phyloP scores from a whole-genome alignment of 1,284 basidiomycete genomes.

The Leucoagaricus sp. region DNA sequence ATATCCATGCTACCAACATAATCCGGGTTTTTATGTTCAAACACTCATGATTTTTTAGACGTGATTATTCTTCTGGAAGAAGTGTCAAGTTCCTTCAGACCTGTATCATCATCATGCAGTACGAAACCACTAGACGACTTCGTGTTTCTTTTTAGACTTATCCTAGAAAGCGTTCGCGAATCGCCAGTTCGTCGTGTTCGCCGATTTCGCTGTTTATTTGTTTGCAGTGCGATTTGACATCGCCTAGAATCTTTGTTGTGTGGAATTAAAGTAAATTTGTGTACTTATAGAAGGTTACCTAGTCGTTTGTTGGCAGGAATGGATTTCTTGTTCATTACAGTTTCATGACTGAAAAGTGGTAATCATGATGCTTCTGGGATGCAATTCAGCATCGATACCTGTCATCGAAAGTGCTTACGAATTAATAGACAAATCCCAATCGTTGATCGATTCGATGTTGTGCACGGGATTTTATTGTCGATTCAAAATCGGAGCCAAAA shows the following conservation, averaged over 20 bases:
- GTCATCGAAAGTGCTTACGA: not conserved
- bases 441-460: no score
- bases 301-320: not conserved
- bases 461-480: no score
- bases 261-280: not conserved
- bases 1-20: not conserved
- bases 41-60: not conserved
- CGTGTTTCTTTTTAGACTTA: not conserved
- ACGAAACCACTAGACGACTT: not conserved
- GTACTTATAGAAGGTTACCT: constrained; percentile 4
- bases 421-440: no score
- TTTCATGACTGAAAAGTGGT: no score
- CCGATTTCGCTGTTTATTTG: not conserved
- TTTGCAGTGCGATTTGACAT: constrained; percentile 2
- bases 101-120: not conserved
- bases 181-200: not conserved
- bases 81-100: constrained; percentile 1
- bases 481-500: no score
- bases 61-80: constrained; percentile 2
- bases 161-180: not conserved
- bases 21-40: not conserved
- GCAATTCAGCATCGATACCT: no score
- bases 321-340: not conserved
- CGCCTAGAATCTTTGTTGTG: not conserved
- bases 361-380: no score